phyloP scores from a whole-genome alignment of 2,329 filamentous ascomycete genomes.

The Peltaster fructicola region DNA sequence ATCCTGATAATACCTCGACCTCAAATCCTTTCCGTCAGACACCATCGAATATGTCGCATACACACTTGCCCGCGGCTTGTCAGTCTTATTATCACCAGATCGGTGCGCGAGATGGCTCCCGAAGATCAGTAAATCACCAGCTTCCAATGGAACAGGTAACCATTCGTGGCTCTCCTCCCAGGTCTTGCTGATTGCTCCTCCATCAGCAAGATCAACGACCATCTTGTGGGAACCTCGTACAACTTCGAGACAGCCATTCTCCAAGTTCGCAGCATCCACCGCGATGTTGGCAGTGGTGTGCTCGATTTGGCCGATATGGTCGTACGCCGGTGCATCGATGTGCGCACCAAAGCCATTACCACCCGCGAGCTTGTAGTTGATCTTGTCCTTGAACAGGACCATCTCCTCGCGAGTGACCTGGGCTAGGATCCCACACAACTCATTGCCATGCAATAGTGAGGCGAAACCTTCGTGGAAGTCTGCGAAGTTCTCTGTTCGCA shows the following conservation, averaged over 20 bases:
- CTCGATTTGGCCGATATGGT: constrained; percentile 24
- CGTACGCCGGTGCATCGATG: constrained; percentile 26
- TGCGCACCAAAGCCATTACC: constrained; percentile 25
- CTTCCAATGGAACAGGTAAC: constrained; percentile 18
- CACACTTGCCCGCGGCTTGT: constrained; percentile 20
- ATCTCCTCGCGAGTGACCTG: constrained; percentile 22
- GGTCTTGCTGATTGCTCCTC: constrained; percentile 18
- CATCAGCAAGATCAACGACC: constrained; percentile 18
- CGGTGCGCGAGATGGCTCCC: constrained; percentile 25
- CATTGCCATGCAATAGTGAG: constrained; percentile 19
- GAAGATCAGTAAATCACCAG: constrained; percentile 23
- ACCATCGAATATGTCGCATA: constrained; percentile 27
- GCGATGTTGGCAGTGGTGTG: constrained; percentile 24
- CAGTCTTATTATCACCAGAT: constrained; percentile 20
- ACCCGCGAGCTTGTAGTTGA: constrained; percentile 26
- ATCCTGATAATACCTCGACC: constrained; percentile 25
- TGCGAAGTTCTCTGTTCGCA: constrained; percentile 14
- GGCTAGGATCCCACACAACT: constrained; percentile 15
- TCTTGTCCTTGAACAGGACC: constrained; percentile 28
- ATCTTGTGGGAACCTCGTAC: constrained; percentile 23
- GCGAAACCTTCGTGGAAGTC: constrained; percentile 17
- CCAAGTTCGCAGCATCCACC: constrained; percentile 20
- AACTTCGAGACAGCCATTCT: constrained; percentile 24
- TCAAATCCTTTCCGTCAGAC: constrained; percentile 22
- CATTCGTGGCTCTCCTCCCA: constrained; percentile 22